Evolutionary conservation across 2,329 filamentous ascomycete species (phyloP).

Genomic region (Blumeria graminis): DNA sequence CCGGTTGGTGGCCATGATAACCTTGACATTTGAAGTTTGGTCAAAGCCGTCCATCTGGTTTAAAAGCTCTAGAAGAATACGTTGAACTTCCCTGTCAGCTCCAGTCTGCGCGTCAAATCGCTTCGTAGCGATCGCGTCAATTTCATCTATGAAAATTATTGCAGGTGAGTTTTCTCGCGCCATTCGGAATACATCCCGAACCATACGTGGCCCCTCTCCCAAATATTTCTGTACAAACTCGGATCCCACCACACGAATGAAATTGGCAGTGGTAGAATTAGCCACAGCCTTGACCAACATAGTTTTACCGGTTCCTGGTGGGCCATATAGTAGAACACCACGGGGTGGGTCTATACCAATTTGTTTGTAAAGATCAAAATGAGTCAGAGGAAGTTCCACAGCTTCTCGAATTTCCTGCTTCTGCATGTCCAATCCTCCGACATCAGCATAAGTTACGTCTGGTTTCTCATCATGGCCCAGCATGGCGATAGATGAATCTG

Average conservation of each 20-base stretch:
- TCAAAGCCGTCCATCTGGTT: slow-evolving; percentile 99
- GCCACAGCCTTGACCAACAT: slow-evolving; percentile 97
- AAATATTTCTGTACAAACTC: slow-evolving; percentile 99
- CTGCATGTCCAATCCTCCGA: slow-evolving; percentile 96
- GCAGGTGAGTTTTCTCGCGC: slow-evolving; percentile 91
- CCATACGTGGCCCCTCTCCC: slow-evolving; percentile 94
- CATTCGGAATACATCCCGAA: slow-evolving; percentile 97
- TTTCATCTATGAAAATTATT: slow-evolving; percentile 99
- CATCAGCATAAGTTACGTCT: slow-evolving; percentile 92
- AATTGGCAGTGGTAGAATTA: slow-evolving; percentile 92
- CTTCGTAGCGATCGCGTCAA: slow-evolving; percentile 96
- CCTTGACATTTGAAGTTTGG: slow-evolving; percentile 96
- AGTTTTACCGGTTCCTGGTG: slow-evolving; percentile 87
- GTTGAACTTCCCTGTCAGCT: slow-evolving; percentile 92
- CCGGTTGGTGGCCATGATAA: slow-evolving; percentile 99
- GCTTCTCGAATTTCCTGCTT: slow-evolving; percentile 98
- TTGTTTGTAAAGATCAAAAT: slow-evolving; percentile 95
- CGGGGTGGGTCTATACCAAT: slow-evolving; percentile 97
- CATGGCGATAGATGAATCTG: slow-evolving; percentile 97
- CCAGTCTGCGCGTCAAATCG: slow-evolving; percentile 97
- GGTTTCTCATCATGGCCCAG: slow-evolving; percentile 90
- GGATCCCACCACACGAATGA: slow-evolving; percentile 92
- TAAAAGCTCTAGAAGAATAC: slow-evolving; percentile 86
- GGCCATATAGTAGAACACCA: slow-evolving; percentile 86
- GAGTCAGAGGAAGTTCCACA: slow-evolving; percentile 84